phyloP scores from a whole-genome alignment of 345 rosid species.

The Lepidium africanum region DNA sequence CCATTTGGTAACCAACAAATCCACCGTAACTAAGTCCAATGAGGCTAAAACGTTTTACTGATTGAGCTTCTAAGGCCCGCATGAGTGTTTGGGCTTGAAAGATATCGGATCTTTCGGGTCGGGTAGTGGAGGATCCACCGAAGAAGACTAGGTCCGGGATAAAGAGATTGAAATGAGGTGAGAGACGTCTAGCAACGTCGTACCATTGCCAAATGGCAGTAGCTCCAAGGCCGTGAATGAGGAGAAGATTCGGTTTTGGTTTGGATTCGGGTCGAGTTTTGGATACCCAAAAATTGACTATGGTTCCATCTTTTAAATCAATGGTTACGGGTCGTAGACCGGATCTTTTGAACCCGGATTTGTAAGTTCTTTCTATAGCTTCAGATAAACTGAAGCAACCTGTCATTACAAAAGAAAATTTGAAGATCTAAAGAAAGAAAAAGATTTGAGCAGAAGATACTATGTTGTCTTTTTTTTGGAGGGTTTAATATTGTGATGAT shows the following conservation, averaged over 20 bases:
- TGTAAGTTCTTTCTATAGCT: constrained; percentile 41
- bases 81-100: constrained; percentile 73
- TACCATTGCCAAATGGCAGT: constrained; percentile 84
- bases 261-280: constrained; percentile 28
- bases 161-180: constrained; percentile 49
- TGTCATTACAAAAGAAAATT: constrained; percentile 27
- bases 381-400: constrained; percentile 63
- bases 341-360: constrained; percentile 35
- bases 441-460: background rate
- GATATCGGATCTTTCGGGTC: constrained; percentile 61
- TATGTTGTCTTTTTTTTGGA: background rate
- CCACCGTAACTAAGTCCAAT: constrained; percentile 89
- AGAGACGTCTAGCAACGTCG: constrained; percentile 35
- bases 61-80: constrained; percentile 50
- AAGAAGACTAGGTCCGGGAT: constrained; percentile 76
- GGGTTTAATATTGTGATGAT: background rate
- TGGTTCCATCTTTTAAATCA: constrained; percentile 64
- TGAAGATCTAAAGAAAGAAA: background rate
- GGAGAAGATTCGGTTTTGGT: constrained; percentile 51
- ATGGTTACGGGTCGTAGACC: constrained; percentile 59
- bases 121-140: constrained; percentile 62
- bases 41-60: constrained; percentile 42
- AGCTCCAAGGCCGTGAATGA: constrained; percentile 76
- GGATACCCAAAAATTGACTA: constrained; percentile 85
- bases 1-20: constrained; percentile 70